A percentile compares a stretch with the other conserved stretches of the same genome.
Evolutionary conservation across 179 eudicot species (phyloP).

Genomic region (Vitellaria paradoxa): DNA sequence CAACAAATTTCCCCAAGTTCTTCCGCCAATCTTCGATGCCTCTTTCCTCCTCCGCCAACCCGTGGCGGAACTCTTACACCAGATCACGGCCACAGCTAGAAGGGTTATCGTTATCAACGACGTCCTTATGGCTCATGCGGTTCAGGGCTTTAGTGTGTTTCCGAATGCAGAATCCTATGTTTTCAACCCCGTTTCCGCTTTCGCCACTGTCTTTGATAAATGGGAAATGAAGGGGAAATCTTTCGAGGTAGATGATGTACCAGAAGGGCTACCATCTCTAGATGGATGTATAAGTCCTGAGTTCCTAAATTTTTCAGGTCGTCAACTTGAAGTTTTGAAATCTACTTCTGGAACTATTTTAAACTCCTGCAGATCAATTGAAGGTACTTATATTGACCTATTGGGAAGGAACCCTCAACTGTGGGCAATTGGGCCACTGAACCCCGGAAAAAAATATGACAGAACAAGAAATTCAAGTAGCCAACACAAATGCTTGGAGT

Average conservation of each 20-base stretch:
- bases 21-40: too few species aligned
- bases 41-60: too few species aligned
- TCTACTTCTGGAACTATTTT: not conserved
- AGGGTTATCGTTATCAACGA: too few species aligned
- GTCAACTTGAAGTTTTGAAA: not conserved
- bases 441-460: not conserved
- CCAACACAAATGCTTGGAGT: slow-evolving; percentile 16
- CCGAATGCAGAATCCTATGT: too few species aligned
- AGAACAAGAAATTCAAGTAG: not conserved
- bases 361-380: slow-evolving; percentile 10
- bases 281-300: slow-evolving; percentile 5
- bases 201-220: not conserved
- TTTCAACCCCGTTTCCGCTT: too few species aligned
- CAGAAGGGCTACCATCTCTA: slow-evolving; percentile 5
- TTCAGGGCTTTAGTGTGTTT: too few species aligned
- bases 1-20: too few species aligned
- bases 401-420: not conserved
- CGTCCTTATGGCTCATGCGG: too few species aligned
- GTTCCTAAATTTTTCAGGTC: not conserved
- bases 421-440: slow-evolving; percentile 34
- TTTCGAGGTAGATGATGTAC: not conserved
- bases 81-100: too few species aligned
- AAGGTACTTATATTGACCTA: not conserved
- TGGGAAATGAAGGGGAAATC: not conserved
- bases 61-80: too few species aligned